Evolutionary conservation across 75 land plant species (phyloP), one percentile per base, ranked within the genome.

Genomic region (Cunninghamia lanceolata): DNA sequence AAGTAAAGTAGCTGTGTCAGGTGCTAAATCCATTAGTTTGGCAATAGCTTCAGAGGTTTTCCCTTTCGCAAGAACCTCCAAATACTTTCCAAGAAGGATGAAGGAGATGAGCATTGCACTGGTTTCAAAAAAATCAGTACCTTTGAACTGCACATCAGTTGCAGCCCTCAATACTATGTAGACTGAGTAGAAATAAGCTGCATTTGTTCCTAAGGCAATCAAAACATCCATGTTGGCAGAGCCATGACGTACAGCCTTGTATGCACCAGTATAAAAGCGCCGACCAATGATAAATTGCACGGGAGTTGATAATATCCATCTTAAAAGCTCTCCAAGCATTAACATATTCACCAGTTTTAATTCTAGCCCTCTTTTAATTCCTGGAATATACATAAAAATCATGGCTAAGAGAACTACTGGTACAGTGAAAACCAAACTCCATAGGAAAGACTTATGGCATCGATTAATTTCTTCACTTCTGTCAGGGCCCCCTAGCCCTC

Each of bases 221-320:
- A 98, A 87, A 52, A 98, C 99, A 86, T 98, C 99, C 99, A 98
- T 98, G 86, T 98, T 98, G 43, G 99, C 94, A 36, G 99, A 92
- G 32, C 91, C 93, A 70, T 90, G 91, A 15, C 95, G 87, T 28
- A 94, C 80, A 2, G 96, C 89, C 56, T 94, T 92, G 46, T 92
- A 95, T 9, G 96, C 88, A 14, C 96, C 96, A 14, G 87, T 87
- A 77, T 94, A 94, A 87, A 95, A 94, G 71, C 90, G 45, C 39
- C 95, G 46, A 9, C 99, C 99, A 76, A 97, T 90, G 43, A 97
- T 86, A 86, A 97, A 96, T 82, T 96, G 99, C 11, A 97, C 98
- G 3, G 98, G 98, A 54, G 99, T 96, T 25, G 95, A 93, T 45
- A 97, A 87, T 17, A 93, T 88, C 98, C 98, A 97, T 73, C 99